Evolutionary conservation across 352 stramenopile genomes (phyloP), one percentile per base, ranked within the genome.

Genomic region (Globisporangium ultimum): DNA sequence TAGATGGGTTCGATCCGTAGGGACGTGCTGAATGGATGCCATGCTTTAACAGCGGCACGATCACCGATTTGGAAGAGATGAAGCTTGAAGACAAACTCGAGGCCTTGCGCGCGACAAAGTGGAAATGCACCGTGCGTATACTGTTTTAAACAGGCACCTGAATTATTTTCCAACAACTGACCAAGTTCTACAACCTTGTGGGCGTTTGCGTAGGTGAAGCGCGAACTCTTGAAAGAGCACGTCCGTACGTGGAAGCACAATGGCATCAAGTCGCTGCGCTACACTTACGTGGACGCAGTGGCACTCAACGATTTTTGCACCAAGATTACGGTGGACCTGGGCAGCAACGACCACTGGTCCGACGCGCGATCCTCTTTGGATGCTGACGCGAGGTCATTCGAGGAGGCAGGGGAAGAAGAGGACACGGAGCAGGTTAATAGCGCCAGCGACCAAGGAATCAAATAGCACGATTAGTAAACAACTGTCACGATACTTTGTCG

Each of bases 311-410:
- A 75, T 9, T 36, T 61, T 41, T 80, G 75, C 58, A 85, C 75
- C 42, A 85, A 80, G 46, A 77, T 85, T 53, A 82, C 63, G 0
- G 41, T 85, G 32, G 60, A 71, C 17, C 43, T 85, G 18, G 66
- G 72, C 11, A 54, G 61, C 8, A 85, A 85, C 34, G 64, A 55
- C 28, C 75, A 85, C 36, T 85, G 75, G 75, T 85, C 75, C 2
- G 75, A 85, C 55, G 73, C 71, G 21, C 74, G 67, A 22, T 83
- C 74, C n/a, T 83, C 74, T 1, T 58, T 78, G n/a, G 74, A 83
- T 53, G 48, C 48, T 11, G 10, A 18, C 10, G 5, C 17, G 12
- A 45, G 40, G 13, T 5, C 40, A 45, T 5, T n/a, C 38, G 10
- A 17, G 9, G 32, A 49, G 0, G 10, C 13, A n/a, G 38, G 12